phyloP scores from a whole-genome alignment of 2,329 filamentous ascomycete genomes.

The Neopestalotiopsis rosae region DNA sequence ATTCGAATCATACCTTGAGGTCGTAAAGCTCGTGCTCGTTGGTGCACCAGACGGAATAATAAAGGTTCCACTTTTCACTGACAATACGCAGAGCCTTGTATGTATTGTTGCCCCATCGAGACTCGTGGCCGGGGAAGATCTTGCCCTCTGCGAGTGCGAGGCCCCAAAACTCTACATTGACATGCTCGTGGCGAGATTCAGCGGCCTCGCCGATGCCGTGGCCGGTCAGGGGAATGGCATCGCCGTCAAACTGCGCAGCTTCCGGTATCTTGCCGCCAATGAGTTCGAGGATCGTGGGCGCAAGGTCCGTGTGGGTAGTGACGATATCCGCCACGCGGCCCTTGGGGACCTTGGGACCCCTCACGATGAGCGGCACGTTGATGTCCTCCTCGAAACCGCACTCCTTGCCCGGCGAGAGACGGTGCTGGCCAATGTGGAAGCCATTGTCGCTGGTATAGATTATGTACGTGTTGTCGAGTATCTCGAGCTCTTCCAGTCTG shows the following conservation, averaged over 20 bases:
- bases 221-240: constrained; percentile 4
- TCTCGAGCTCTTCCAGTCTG: constrained; percentile 35
- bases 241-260: constrained; percentile 27
- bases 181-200: constrained; percentile 42
- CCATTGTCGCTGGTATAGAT: constrained; percentile 55
- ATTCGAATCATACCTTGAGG: constrained; percentile 48
- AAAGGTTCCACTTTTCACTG: constrained; percentile 3
- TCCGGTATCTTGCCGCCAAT: constrained; percentile 39
- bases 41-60: constrained; percentile 66
- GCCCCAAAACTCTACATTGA: constrained; percentile 50
- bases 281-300: constrained; percentile 47
- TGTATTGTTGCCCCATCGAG: constrained; percentile 39
- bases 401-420: constrained; percentile 50
- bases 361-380: constrained; percentile 49
- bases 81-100: constrained; percentile 51
- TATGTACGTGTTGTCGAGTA: constrained; percentile 47
- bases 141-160: constrained; percentile 23
- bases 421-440: constrained; percentile 53
- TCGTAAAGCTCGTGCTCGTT: constrained; percentile 72
- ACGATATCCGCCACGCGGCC: constrained; percentile 39
- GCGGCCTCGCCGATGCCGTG: constrained; percentile 14
- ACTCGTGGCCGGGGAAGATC: constrained; percentile 3
- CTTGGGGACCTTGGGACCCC: constrained; percentile 47
- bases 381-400: constrained; percentile 54
- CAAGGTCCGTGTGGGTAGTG: constrained; percentile 52